These are phyloP conservation scores for Thermomyces lanuginosus DNA, from an alignment of 2,329 filamentous ascomycete species.

Conservation along the genomic window DNA sequence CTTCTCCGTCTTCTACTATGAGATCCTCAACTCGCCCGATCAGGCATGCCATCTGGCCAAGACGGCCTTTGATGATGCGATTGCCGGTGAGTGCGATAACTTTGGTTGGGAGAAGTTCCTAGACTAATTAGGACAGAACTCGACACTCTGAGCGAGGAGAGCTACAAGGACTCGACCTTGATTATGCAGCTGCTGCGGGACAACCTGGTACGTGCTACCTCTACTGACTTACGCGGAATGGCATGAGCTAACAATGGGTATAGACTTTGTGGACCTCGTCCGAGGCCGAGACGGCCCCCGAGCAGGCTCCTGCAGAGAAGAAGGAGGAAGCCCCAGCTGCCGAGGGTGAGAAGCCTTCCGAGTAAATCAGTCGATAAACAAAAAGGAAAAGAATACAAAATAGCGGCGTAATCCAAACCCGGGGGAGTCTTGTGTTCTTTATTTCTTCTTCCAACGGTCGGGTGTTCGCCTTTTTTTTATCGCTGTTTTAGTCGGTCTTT, in stretches of 20 bases:
- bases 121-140: slow-evolving; percentile 47
- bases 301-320: slow-evolving; percentile 28
- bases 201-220: slow-evolving; percentile 57
- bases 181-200: slow-evolving; percentile 98
- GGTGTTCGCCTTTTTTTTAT: too few species aligned
- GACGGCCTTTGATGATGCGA: slow-evolving; percentile 90
- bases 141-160: slow-evolving; percentile 92
- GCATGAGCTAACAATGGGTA: slow-evolving; percentile 13
- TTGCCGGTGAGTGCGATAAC: slow-evolving; percentile 47
- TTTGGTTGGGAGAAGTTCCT: slow-evolving; percentile 5
- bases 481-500: too few species aligned
- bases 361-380: slow-evolving; percentile 20
- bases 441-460: too few species aligned
- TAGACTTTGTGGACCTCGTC: slow-evolving; percentile 99
- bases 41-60: slow-evolving; percentile 96
- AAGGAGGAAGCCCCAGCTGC: slow-evolving; percentile 27
- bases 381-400: slow-evolving; percentile 13
- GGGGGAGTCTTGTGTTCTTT: too few species aligned
- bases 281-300: slow-evolving; percentile 69
- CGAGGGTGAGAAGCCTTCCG: slow-evolving; percentile 28
- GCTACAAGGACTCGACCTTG: slow-evolving; percentile 97
- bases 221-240: background rate
- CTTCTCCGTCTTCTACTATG: slow-evolving; percentile 99
- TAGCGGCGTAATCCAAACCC: too few species aligned
- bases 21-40: slow-evolving; percentile 97